Evolutionary conservation across 2,329 filamentous ascomycete species (phyloP).

Genomic region (Diaporthe citriasiana): DNA sequence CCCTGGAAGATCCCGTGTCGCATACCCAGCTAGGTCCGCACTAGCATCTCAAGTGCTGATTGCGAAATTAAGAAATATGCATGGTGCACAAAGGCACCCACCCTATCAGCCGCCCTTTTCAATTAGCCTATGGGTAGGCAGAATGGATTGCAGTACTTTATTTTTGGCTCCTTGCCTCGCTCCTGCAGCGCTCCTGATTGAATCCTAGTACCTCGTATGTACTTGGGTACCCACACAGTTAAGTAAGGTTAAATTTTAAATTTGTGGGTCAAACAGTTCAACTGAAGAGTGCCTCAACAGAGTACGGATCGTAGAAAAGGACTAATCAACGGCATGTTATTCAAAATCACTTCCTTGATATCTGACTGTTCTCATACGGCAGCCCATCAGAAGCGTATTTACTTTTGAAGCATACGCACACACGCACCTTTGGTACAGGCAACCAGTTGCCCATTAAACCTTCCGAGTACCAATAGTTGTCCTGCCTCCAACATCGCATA

Average conservation of each 20-base stretch:
- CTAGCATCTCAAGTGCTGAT: neutral
- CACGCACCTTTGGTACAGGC: neutral
- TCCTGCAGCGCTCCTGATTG: neutral
- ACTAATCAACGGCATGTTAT: neutral
- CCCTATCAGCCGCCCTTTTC: neutral
- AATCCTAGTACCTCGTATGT: neutral
- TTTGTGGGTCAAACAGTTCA: slow-evolving; percentile 1
- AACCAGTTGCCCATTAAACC: neutral
- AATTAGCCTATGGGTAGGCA: neutral
- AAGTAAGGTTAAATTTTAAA: slow-evolving; percentile 19
- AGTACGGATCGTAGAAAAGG: neutral
- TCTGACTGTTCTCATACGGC: too few species aligned
- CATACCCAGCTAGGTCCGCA: neutral
- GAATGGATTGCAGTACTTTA: neutral
- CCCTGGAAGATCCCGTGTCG: too few species aligned
- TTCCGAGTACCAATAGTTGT: neutral
- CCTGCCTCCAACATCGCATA: neutral
- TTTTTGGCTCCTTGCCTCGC: neutral
- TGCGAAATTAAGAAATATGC: slow-evolving; percentile 26
- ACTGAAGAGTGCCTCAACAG: neutral
- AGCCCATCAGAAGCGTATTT: neutral
- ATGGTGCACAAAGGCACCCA: neutral
- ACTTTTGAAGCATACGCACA: neutral
- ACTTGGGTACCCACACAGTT: neutral
- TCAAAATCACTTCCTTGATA: neutral